Evolutionary conservation across 129 eudicot species (phyloP).

Genomic region (Artemisia argyi): DNA sequence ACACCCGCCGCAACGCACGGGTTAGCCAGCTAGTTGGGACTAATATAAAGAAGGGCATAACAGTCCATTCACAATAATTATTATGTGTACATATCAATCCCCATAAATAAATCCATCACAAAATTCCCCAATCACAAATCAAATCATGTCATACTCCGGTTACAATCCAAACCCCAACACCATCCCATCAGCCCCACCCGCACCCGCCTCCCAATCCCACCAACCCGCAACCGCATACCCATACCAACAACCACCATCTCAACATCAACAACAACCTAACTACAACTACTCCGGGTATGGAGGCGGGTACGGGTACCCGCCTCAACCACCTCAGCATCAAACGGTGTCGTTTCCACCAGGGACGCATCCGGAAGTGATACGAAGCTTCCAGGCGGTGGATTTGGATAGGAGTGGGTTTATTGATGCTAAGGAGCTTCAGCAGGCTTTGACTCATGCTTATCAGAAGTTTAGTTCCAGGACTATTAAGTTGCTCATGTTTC

Average conservation of each 20-base stretch:
- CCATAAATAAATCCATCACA: too few species aligned
- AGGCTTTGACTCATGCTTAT: constrained; percentile 53
- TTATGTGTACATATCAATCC: too few species aligned
- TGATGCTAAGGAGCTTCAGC: constrained; percentile 78
- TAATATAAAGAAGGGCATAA: too few species aligned
- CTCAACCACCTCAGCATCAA: constrained; percentile 11
- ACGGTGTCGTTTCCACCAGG: constrained; percentile 64
- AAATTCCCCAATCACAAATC: too few species aligned
- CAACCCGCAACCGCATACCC: constrained; percentile 43
- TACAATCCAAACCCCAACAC: constrained; percentile 21
- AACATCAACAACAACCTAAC: constrained; percentile 7
- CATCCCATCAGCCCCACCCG: constrained; percentile 64
- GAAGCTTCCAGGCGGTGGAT: constrained; percentile 87
- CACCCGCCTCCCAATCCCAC: constrained; percentile 36
- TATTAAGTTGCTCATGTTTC: constrained; percentile 72
- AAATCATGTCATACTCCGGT: constrained; percentile 30
- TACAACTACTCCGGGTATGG: constrained; percentile 17
- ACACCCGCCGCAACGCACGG: too few species aligned
- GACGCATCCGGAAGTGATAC: constrained; percentile 74
- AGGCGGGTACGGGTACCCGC: constrained; percentile 26
- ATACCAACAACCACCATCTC: constrained; percentile 30
- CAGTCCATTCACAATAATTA: too few species aligned
- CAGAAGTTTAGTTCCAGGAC: constrained; percentile 62
- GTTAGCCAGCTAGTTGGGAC: too few species aligned
- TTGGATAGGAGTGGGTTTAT: constrained; percentile 76